Percentiles rank a stretch among this genome's conserved stretches.
Conservation (phyloP, 257 asterid genomes). For the Solanum chiquidenum region DNA sequence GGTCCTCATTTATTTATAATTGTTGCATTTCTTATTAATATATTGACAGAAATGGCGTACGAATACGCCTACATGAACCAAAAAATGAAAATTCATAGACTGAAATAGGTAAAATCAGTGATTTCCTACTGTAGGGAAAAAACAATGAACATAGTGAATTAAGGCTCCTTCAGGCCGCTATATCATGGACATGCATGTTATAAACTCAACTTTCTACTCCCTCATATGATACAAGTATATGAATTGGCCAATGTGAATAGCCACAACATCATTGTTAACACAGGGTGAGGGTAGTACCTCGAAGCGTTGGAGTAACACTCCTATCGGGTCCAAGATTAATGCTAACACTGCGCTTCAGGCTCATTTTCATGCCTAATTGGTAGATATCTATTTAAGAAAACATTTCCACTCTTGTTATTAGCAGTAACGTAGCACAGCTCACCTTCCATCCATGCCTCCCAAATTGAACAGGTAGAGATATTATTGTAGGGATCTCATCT, state of each 20-base stretch:
- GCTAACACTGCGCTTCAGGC: slow-evolving; percentile 3
- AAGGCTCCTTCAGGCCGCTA: background rate
- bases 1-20: too few species aligned
- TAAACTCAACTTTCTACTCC: background rate
- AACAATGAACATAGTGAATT: background rate
- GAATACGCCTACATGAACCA: background rate
- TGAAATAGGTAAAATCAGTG: background rate
- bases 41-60: too few species aligned
- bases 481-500: slow-evolving; percentile 9
- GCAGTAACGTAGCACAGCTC: slow-evolving; percentile 30
- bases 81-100: background rate
- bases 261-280: slow-evolving; percentile 13
- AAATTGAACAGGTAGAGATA: slow-evolving; percentile 5
- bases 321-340: background rate
- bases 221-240: slow-evolving; percentile 6
- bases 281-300: slow-evolving; percentile 26
- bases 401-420: background rate
- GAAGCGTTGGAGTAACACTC: background rate
- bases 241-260: slow-evolving; percentile 7
- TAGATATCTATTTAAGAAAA: slow-evolving; percentile 10
- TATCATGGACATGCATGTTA: background rate
- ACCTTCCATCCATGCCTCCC: slow-evolving; percentile 16
- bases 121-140: background rate
- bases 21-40: too few species aligned
- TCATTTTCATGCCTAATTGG: slow-evolving; percentile 18